phyloP scores from a whole-genome alignment of 78 protist species.

The Dictyostelium citrinum region DNA sequence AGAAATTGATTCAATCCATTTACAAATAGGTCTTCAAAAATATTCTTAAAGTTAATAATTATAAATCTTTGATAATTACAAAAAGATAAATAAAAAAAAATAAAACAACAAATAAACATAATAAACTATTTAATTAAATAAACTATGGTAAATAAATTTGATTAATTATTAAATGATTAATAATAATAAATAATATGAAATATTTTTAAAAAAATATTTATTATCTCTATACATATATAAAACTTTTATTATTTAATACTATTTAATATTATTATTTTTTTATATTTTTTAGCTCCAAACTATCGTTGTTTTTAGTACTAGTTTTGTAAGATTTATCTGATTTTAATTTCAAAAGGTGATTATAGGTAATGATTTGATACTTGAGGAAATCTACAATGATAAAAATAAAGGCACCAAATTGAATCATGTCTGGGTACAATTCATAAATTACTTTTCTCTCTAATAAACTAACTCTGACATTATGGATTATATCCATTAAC shows the following conservation, averaged over 20 bases:
- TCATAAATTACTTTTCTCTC: conserved; percentile 1
- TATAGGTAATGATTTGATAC: not conserved
- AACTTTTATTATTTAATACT: not conserved
- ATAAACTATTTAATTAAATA: too few species aligned
- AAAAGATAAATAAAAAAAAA: too few species aligned
- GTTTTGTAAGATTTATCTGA: not conserved
- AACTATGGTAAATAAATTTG: too few species aligned
- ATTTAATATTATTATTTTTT: not conserved
- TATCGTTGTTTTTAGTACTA: not conserved
- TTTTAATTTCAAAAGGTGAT: not conserved
- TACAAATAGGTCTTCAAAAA: too few species aligned
- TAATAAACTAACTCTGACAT: conserved; percentile 3
- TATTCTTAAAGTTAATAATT: too few species aligned
- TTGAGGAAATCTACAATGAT: conserved; percentile 17
- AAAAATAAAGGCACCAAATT: conserved; percentile 56
- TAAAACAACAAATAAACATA: too few species aligned
- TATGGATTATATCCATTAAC: not conserved
- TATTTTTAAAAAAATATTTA: too few species aligned
- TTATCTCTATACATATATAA: too few species aligned
- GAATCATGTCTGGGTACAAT: conserved; percentile 69
- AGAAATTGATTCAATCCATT: too few species aligned
- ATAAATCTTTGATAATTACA: too few species aligned
- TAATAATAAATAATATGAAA: too few species aligned
- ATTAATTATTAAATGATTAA: too few species aligned
- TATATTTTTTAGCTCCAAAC: not conserved